Evolutionary conservation across 192 early-diverging fungal species (phyloP).

Genomic region (Piromyces sp.): DNA sequence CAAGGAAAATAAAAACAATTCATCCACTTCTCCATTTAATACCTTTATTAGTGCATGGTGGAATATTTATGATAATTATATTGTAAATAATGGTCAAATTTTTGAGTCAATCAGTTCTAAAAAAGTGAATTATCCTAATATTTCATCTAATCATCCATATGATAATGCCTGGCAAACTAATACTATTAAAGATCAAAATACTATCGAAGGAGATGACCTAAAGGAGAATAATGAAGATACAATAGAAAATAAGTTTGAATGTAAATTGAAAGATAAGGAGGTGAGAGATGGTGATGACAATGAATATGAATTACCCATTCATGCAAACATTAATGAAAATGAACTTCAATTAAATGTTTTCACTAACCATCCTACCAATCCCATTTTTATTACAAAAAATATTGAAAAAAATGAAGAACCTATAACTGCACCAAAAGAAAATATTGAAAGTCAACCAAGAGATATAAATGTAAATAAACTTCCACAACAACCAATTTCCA

Average conservation of each 20-base stretch:
- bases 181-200: neutral
- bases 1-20: neutral
- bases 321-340: too few relatives aligned
- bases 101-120: too few relatives aligned
- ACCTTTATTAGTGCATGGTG: neutral
- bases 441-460: neutral
- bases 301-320: too few relatives aligned
- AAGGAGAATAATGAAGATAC: neutral
- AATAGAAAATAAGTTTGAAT: neutral
- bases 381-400: neutral
- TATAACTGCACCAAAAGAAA: too few relatives aligned
- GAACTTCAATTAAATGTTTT: too few relatives aligned
- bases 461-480: neutral
- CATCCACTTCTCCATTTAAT: neutral
- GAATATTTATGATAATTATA: neutral
- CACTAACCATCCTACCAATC: too few relatives aligned
- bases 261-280: too few relatives aligned
- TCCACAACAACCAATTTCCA: too few relatives aligned
- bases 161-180: neutral
- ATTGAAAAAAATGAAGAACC: too few relatives aligned
- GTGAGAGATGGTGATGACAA: too few relatives aligned
- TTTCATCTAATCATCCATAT: neutral
- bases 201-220: neutral
- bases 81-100: neutral
- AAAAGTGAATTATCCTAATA: too few relatives aligned